These are phyloP conservation scores for Exophiala calicioides DNA, from an alignment of 2,329 filamentous ascomycete species.

Conservation along the genomic window DNA sequence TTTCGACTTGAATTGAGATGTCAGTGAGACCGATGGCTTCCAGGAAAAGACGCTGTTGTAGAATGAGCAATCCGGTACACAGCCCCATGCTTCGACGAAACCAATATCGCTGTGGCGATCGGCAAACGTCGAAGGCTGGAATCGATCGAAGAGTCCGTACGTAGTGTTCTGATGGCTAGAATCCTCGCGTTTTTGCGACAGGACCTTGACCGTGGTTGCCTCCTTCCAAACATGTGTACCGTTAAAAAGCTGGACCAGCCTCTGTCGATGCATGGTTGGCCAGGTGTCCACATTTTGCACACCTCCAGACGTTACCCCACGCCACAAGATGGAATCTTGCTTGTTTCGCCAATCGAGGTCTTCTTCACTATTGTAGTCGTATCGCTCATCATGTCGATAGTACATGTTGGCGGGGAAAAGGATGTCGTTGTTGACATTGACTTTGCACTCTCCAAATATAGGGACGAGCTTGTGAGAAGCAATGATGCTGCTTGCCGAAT, in stretches of 20 bases:
- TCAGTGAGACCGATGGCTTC: conserved; percentile 34
- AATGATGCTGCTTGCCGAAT: conserved; percentile 59
- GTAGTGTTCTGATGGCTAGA: conserved; percentile 24
- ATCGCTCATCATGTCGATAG: conserved; percentile 58
- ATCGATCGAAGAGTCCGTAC: conserved; percentile 33
- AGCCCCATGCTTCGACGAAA: conserved; percentile 40
- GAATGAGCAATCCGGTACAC: conserved; percentile 42
- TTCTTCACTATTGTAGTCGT: conserved; percentile 57
- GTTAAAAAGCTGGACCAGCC: conserved; percentile 40
- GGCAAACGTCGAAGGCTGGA: conserved; percentile 37
- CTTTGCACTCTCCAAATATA: conserved; percentile 69
- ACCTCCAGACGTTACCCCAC: conserved; percentile 65
- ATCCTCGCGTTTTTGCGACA: conserved; percentile 31
- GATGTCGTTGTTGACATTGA: conserved; percentile 70
- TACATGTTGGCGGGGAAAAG: conserved; percentile 70
- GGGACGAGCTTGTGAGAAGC: conserved; percentile 62
- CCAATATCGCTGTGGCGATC: conserved; percentile 41
- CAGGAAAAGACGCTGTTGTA: conserved; percentile 37
- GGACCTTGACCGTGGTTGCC: conserved; percentile 33
- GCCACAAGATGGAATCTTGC: conserved; percentile 60
- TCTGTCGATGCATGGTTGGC: conserved; percentile 42
- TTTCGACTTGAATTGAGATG: conserved; percentile 40
- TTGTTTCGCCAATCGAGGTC: conserved; percentile 63
- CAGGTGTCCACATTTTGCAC: conserved; percentile 49
- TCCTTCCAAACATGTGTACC: conserved; percentile 34